These are phyloP conservation scores for Claviceps cyperi DNA, from an alignment of 2,329 filamentous ascomycete genomes.

Conservation along the genomic window DNA sequence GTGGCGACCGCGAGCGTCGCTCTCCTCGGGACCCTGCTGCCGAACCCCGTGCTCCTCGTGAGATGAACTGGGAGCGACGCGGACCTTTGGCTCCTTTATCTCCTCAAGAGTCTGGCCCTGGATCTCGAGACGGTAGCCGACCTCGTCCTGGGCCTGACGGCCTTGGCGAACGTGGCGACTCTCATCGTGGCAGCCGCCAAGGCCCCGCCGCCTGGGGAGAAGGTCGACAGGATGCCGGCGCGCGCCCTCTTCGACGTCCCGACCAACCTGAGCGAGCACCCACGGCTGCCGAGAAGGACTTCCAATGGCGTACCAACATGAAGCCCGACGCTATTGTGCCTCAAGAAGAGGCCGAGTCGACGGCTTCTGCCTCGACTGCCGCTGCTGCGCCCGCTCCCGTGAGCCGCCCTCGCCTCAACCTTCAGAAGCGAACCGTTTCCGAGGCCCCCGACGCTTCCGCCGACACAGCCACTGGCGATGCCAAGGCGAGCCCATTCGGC, in stretches of 20 bases:
- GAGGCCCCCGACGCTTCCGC: conserved; percentile 43
- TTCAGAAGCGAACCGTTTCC: conserved; percentile 81
- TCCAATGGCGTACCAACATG: conserved; percentile 86
- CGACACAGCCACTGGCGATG: conserved; percentile 37
- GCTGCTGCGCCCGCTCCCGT: conserved; percentile 32
- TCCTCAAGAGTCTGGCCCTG: conserved; percentile 32
- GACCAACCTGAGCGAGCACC: conserved; percentile 54
- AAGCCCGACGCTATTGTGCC: conserved; percentile 62
- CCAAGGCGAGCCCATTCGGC: conserved; percentile 87
- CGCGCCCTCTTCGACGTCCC: conserved; percentile 65
- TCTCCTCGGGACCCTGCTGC: conserved; percentile 46
- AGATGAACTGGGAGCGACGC: conserved; percentile 85
- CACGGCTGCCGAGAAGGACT: conserved; percentile 84
- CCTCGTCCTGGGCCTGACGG: conserved; percentile 30
- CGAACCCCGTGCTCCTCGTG: conserved; percentile 51
- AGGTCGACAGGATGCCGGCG: conserved; percentile 53
- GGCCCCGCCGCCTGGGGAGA: conserved; percentile 69
- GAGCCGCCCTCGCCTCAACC: conserved; percentile 69
- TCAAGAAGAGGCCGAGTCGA: conserved; percentile 56
- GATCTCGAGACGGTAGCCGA: conserved; percentile 40
- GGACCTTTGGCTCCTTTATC: conserved; percentile 69
- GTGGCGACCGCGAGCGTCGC: conserved; percentile 36
- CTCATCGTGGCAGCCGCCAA: conserved; percentile 45
- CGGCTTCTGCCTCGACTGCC: conserved; percentile 35
- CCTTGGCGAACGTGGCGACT: conserved; percentile 44